Conservation (phyloP, 2,329 filamentous ascomycete genomes). For the Pseudofabraea citricarpa region DNA sequence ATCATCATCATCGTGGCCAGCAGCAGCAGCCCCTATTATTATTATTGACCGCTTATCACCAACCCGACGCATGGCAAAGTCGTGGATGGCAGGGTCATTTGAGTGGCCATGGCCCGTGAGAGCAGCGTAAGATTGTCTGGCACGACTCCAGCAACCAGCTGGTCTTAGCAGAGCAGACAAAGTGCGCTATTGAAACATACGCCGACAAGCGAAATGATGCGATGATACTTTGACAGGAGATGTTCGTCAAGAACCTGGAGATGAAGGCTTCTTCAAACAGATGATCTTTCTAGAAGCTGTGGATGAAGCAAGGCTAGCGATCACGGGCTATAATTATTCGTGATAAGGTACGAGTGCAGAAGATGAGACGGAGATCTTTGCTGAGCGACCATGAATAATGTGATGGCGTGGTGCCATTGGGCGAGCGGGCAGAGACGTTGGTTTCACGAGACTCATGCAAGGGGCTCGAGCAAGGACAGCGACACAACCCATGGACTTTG, state of each 20-base stretch:
- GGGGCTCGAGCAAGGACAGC: conserved; percentile 5
- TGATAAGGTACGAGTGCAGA: not conserved
- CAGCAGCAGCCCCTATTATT: no score
- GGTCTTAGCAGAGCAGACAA: not conserved
- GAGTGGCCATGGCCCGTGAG: no score
- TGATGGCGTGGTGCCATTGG: conserved; percentile 7
- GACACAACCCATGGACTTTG: not conserved
- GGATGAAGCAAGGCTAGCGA: not conserved
- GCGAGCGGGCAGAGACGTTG: not conserved
- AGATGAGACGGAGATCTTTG: conserved; percentile 1
- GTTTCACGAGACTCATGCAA: conserved; percentile 7
- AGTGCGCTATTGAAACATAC: conserved; percentile 1
- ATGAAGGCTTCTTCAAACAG: not conserved
- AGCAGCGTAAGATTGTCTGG: not conserved
- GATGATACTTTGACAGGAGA: no score
- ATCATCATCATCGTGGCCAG: no score
- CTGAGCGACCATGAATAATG: not conserved
- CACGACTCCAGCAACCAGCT: not conserved
- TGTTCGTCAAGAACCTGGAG: not conserved
- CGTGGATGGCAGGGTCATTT: no score
- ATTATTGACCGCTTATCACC: no score
- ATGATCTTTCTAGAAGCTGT: not conserved
- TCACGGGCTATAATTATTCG: not conserved
- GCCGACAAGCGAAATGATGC: conserved; percentile 1
- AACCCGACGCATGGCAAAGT: no score